Base-by-base conservation (phyloP, 306 rosid species). In the Alnus rubra region DNA sequence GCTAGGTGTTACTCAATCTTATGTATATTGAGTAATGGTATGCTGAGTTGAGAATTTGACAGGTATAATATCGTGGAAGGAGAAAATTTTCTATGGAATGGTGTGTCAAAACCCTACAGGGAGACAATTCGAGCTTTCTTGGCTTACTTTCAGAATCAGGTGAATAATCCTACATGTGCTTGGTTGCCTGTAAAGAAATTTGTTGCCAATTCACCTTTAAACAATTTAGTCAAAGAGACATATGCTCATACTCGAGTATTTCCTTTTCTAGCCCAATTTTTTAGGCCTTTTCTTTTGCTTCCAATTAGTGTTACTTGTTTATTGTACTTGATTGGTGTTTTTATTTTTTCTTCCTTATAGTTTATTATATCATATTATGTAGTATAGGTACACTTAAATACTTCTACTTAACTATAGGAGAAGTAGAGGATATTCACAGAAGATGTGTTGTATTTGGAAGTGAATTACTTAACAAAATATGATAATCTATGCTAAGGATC, bases 31-130 rank as follows among this genome's bases (percentile, higher is more conserved):
- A 76, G 79, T 84, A 49, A 68, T 73, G 42, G 77, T 84, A 51
- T 79, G 74, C 69, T 79, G 64, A 72, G 67, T 65, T 81, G 74
- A 37, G 79, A 80, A 63, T 78, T 84, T 69, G 62, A 68, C 83
- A 94, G 98, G 98, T 92, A 94, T 74, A 80, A 88, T 81, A 92
- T 94, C 39, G 98, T 88, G 81, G 98, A 92, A 88, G 98, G 98
- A 58, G 89, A 89, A 76, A 88, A 94, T 78, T n/a, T 81, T 55
- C 84, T 94, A 30, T 94, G 98, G 98, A 80, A 65, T 37, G 94
- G 90, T 55, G 98, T 94, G 62, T 92, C 98, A 5, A 92, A 87
- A 83, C 97, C 98, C 30, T 94, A 92, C 74, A 87, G 98, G 87
- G 97, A 94, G 91, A 92, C 98, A 12, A 94, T 94, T 84, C 92